Percentiles rank a stretch among this genome's conserved stretches.
Evolutionary conservation across 352 stramenopile genomes (phyloP).

Genomic region (Phytophthora meadii): DNA sequence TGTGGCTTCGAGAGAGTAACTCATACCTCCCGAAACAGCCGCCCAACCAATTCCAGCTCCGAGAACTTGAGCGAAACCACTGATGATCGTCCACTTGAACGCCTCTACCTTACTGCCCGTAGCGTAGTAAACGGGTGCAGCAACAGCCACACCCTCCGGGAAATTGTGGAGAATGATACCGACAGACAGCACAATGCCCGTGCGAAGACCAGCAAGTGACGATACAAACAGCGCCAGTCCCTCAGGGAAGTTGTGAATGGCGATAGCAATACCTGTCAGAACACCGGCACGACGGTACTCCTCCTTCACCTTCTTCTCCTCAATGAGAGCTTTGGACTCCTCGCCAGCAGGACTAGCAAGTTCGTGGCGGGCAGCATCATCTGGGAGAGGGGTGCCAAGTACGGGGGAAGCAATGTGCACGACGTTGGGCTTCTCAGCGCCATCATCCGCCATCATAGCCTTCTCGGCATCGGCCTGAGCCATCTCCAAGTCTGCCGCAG

Average conservation of each 20-base stretch:
- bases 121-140: slow-evolving; percentile 96
- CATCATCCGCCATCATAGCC: slow-evolving; percentile 18
- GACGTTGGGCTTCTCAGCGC: slow-evolving; percentile 22
- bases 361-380: slow-evolving; percentile 12
- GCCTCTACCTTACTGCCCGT: slow-evolving; percentile 92
- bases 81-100: slow-evolving; percentile 93
- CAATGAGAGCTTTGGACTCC: slow-evolving; percentile 23
- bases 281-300: slow-evolving; percentile 88
- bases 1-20: slow-evolving; percentile 77
- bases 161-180: slow-evolving; percentile 98
- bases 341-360: slow-evolving; percentile 35
- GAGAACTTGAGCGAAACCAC: slow-evolving; percentile 90
- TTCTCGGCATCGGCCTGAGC: slow-evolving; percentile 19
- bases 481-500: slow-evolving; percentile 20
- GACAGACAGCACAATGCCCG: slow-evolving; percentile 93
- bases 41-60: slow-evolving; percentile 87
- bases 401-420: slow-evolving; percentile 33
- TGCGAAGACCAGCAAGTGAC: slow-evolving; percentile 86
- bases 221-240: slow-evolving; percentile 97
- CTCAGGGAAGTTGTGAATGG: slow-evolving; percentile 98
- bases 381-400: slow-evolving; percentile 37
- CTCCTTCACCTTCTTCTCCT: slow-evolving; percentile 37
- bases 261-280: slow-evolving; percentile 94
- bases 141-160: slow-evolving; percentile 96
- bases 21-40: slow-evolving; percentile 57